Evolutionary conservation across 2,329 filamentous ascomycete species (phyloP), one percentile per base, ranked within the genome.

Genomic region (Sporothrix variecibatus): DNA sequence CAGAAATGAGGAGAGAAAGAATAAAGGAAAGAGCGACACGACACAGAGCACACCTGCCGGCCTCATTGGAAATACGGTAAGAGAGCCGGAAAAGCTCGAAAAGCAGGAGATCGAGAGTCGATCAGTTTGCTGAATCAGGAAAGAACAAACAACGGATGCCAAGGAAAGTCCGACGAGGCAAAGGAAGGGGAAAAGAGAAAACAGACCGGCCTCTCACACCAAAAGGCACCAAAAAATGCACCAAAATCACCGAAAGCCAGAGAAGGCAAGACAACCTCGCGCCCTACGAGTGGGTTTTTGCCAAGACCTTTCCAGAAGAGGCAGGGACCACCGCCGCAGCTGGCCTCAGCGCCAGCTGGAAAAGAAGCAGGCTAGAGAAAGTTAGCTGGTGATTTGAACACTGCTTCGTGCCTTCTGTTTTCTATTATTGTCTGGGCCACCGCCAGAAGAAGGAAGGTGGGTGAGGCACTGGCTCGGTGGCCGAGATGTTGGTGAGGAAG

Each of bases 241-340:
- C 34, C 34, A 43, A 43, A 43, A 43, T 31, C 12, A 58, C 23
- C 9, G 53, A 56, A 62, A 40, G 60, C 8, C 31, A 67, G 15
- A 34, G 64, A 28, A 23, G 38, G 31, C 3, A 17, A 67, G 40
- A 26, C 40, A 49, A 68, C 26, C 64, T 46, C 64, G 26, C 46
- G 46, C 67, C 67, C 46, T 69, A 69, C 20, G 28, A 34, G 46
- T 69, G 67, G 67, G 46, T 38, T 34, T 17, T 8, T 6, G n/a
- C 62, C 62, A 46, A 67, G 62, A 51, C 65, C 28, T 34, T 38
- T 53, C 67, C 31, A 15, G 20, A 69, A 69, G 20, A 53, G 67
- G 67, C 67, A 53, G 67, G 46, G 67, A 69, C 26, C 67, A 40
- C 9, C 67, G 28, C 5, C 26, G 15, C 46, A 69, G 65, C 67